Evolutionary conservation across 768 basidiomycete genomes (phyloP).

Genomic region (Austroboletus festivus): DNA sequence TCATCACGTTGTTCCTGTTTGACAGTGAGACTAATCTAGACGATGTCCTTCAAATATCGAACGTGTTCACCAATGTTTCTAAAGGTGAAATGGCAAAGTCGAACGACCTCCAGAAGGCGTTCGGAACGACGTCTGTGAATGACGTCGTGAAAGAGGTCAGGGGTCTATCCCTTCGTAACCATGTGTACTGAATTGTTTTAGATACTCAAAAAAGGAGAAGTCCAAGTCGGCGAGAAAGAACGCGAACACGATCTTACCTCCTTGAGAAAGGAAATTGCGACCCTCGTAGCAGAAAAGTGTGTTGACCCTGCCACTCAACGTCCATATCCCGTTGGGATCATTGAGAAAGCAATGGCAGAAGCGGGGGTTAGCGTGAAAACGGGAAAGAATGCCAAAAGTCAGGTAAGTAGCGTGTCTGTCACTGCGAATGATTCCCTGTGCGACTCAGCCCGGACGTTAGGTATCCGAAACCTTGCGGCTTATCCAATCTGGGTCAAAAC

Average conservation of each 20-base stretch:
- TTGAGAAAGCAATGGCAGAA: conserved; percentile 97
- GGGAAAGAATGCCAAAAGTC: conserved; percentile 90
- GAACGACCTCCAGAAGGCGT: conserved; percentile 89
- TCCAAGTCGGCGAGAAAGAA: conserved; percentile 97
- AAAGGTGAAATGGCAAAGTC: conserved; percentile 92
- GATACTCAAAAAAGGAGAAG: conserved; percentile 94
- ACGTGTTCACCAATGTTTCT: conserved; percentile 94
- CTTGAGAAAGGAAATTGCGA: conserved; percentile 86
- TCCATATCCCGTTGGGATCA: conserved; percentile 91
- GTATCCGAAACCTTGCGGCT: conserved; percentile 86
- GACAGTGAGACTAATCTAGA: conserved; percentile 85
- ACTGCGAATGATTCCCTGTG: neutral
- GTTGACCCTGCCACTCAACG: conserved; percentile 88
- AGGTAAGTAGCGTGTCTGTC: conserved; percentile 46
- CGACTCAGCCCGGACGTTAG: conserved; percentile 35
- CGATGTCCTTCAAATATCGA: conserved; percentile 94
- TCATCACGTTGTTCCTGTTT: conserved; percentile 8
- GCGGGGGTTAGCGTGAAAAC: conserved; percentile 88
- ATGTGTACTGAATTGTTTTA: conserved; percentile 27
- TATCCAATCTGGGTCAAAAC: conserved; percentile 75
- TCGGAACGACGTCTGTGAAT: conserved; percentile 68
- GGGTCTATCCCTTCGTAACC: neutral
- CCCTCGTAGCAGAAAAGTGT: conserved; percentile 91
- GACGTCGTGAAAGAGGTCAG: conserved; percentile 80
- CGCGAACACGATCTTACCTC: conserved; percentile 85